Percentiles rank a stretch among this genome's conserved stretches.
phyloP scores from a whole-genome alignment of 106 monocot genomes.

The Agapanthus africanus region DNA sequence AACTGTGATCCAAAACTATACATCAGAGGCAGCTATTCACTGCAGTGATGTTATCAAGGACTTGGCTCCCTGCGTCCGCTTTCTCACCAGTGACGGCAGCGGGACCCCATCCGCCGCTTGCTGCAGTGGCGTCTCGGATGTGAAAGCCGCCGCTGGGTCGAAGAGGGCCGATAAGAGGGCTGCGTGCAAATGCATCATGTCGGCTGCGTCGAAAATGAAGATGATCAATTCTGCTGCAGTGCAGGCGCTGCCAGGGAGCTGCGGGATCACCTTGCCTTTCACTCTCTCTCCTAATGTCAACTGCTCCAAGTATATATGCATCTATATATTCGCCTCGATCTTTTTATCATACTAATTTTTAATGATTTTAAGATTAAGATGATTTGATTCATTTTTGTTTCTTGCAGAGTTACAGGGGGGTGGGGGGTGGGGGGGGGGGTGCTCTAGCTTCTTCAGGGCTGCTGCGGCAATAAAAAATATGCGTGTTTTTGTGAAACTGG shows the following conservation, averaged over 20 bases:
- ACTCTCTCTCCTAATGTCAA: constrained; percentile 21
- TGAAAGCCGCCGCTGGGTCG: constrained; percentile 18
- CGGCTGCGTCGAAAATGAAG: not conserved
- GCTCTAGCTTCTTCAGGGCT: too few species aligned
- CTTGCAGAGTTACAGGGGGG: too few species aligned
- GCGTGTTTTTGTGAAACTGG: too few species aligned
- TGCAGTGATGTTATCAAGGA: constrained; percentile 20
- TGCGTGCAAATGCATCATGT: constrained; percentile 13
- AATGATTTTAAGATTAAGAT: too few species aligned
- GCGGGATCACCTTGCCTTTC: constrained; percentile 26
- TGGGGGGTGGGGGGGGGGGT: too few species aligned
- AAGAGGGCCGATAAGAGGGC: constrained; percentile 13
- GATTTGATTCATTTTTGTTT: too few species aligned
- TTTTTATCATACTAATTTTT: too few species aligned
- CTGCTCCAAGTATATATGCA: constrained; percentile 40
- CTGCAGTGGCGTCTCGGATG: constrained; percentile 15
- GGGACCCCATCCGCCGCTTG: constrained; percentile 13
- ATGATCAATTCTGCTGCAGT: constrained; percentile 9
- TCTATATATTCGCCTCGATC: too few species aligned
- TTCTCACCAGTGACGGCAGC: constrained; percentile 6
- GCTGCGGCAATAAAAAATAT: too few species aligned
- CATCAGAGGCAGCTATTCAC: constrained; percentile 15
- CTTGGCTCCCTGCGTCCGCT: constrained; percentile 18
- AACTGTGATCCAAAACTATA: not conserved
- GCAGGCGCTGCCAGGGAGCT: constrained; percentile 16